These are phyloP conservation scores for Dalbergia cultrata DNA, from an alignment of 306 rosid species.

Conservation along the genomic window DNA sequence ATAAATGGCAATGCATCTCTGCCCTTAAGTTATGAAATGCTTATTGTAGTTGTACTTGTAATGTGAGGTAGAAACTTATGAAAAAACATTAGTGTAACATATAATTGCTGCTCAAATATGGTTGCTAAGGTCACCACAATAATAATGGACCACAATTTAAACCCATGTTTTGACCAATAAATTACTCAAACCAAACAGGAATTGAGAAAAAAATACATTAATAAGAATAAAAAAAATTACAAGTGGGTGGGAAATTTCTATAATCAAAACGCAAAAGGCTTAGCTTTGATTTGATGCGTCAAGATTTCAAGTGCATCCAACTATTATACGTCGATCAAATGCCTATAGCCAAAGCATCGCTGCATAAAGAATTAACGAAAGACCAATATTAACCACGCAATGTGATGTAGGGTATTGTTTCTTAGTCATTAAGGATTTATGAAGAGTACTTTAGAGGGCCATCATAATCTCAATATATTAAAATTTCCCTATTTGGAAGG, in stretches of 20 bases:
- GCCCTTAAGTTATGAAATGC: not conserved
- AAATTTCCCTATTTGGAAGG: conserved; percentile 10
- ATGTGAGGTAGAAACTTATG: too few relatives aligned
- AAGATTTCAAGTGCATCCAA: conserved; percentile 24
- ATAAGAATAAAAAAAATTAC: not conserved
- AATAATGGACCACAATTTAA: too few relatives aligned
- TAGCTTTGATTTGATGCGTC: conserved; percentile 27
- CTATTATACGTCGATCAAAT: conserved; percentile 13
- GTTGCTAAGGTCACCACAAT: too few relatives aligned
- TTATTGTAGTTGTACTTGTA: not conserved
- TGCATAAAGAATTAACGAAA: conserved; percentile 9
- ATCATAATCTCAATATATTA: not conserved
- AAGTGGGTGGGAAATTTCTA: not conserved
- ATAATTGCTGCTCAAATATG: too few relatives aligned
- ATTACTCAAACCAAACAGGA: not conserved
- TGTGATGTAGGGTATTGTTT: conserved; percentile 26
- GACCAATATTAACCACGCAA: conserved; percentile 22
- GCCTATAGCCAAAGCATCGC: not conserved
- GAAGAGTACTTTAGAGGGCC: conserved; percentile 39
- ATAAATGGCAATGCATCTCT: not conserved
- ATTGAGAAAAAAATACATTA: not conserved
- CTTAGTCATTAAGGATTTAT: not conserved
- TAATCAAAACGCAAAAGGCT: conserved; percentile 36
- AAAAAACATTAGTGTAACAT: too few relatives aligned
- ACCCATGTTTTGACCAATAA: too few relatives aligned